Evolutionary conservation across 2,329 filamentous ascomycete genomes (phyloP).

Genomic region (Verticillium alfalfae): DNA sequence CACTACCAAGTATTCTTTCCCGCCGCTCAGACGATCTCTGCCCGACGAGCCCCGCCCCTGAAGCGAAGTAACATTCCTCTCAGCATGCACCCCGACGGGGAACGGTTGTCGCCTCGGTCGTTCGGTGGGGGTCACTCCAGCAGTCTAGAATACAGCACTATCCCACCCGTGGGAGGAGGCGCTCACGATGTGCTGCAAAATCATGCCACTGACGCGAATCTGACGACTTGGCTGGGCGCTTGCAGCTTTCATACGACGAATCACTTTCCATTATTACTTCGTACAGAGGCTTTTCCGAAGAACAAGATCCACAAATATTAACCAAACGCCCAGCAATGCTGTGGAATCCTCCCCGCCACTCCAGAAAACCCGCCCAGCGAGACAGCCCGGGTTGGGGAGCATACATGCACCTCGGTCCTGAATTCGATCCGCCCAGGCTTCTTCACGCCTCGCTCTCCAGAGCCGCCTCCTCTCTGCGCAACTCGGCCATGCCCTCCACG

Average conservation of each 20-base stretch:
- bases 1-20: not conserved
- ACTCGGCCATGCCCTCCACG: slow-evolving; percentile 27
- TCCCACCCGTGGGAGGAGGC: not conserved
- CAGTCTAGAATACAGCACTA: not conserved
- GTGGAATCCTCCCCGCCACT: not conserved
- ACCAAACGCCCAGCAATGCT: not conserved
- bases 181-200: not conserved
- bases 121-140: not conserved
- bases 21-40: too few species aligned
- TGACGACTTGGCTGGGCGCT: not conserved
- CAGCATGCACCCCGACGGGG: not conserved
- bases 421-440: not conserved
- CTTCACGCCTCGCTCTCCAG: slow-evolving; percentile 14
- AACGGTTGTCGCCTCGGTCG: not conserved
- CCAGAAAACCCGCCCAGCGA: not conserved
- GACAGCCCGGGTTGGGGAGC: not conserved
- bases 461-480: slow-evolving; percentile 23
- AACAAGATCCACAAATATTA: not conserved
- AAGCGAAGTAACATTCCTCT: not conserved
- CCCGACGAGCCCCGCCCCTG: not conserved
- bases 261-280: not conserved
- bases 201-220: not conserved
- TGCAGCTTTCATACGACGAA: not conserved
- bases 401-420: not conserved
- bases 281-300: not conserved